A percentile compares a stretch with the other conserved stretches of the same genome.
Evolutionary conservation across 140 eudicot species (phyloP).

Genomic region (Anethum foeniculum): DNA sequence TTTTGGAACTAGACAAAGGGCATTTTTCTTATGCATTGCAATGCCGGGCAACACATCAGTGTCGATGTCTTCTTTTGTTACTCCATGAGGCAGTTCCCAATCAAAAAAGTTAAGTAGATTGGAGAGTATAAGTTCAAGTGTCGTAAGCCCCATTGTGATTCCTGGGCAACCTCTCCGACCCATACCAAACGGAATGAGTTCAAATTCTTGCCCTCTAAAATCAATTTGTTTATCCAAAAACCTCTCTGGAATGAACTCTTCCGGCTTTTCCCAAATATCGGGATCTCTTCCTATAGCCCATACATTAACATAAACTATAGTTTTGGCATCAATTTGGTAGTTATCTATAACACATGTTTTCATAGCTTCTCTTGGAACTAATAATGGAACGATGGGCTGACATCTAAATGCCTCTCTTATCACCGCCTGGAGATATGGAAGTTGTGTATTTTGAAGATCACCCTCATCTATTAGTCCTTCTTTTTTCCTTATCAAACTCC

Average conservation of each 20-base stretch:
- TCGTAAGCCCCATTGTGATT: slow-evolving; percentile 16
- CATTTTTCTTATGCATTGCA: slow-evolving; percentile 26
- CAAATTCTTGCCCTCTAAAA: slow-evolving; percentile 28
- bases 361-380: slow-evolving; percentile 12
- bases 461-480: slow-evolving; percentile 15
- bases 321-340: slow-evolving; percentile 16
- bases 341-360: slow-evolving; percentile 4
- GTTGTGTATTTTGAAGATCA: slow-evolving; percentile 20
- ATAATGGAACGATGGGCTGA: slow-evolving; percentile 15
- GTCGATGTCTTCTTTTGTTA: slow-evolving; percentile 18
- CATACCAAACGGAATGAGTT: slow-evolving; percentile 36
- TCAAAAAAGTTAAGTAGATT: slow-evolving; percentile 26
- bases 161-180: slow-evolving; percentile 44
- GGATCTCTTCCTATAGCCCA: slow-evolving; percentile 40
- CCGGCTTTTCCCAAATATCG: slow-evolving; percentile 24
- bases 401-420: slow-evolving; percentile 17
- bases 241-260: slow-evolving; percentile 33
- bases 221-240: slow-evolving; percentile 21
- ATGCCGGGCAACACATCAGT: slow-evolving; percentile 17
- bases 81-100: slow-evolving; percentile 28
- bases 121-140: slow-evolving; percentile 25
- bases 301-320: slow-evolving; percentile 20
- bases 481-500: slow-evolving; percentile 18
- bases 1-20: slow-evolving; percentile 17
- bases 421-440: slow-evolving; percentile 27